phyloP scores from a whole-genome alignment of 495 filamentous ascomycete genomes.

The Penicillium goetzii region DNA sequence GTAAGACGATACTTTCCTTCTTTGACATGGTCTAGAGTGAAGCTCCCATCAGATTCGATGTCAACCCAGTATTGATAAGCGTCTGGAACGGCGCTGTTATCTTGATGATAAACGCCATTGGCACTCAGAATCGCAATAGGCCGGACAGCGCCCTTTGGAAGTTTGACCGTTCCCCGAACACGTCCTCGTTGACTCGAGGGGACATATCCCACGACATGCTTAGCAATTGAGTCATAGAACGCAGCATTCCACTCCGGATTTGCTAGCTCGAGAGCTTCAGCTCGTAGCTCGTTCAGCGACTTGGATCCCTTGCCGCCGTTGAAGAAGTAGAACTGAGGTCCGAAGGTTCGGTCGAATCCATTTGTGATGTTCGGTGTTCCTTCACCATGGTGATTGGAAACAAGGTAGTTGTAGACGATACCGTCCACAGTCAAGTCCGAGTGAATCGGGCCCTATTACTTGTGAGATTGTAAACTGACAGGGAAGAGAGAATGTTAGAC shows the following conservation, averaged over 20 bases:
- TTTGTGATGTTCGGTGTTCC: constrained; percentile 60
- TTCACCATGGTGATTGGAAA: constrained; percentile 61
- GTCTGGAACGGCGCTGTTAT: constrained; percentile 52
- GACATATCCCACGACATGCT: constrained; percentile 56
- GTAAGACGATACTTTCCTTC: constrained; percentile 59
- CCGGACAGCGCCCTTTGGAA: constrained; percentile 48
- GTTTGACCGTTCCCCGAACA: constrained; percentile 46
- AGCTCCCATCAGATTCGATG: constrained; percentile 48
- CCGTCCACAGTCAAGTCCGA: constrained; percentile 61
- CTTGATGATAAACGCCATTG: constrained; percentile 58
- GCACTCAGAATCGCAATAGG: constrained; percentile 57
- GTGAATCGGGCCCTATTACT: constrained; percentile 51
- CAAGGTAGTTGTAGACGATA: constrained; percentile 58
- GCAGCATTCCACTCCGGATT: constrained; percentile 53
- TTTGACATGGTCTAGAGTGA: constrained; percentile 52
- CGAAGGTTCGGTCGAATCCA: constrained; percentile 61
- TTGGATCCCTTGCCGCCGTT: constrained; percentile 51
- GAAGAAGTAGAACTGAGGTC: constrained; percentile 61
- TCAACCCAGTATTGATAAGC: constrained; percentile 63
- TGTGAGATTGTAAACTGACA: neutral
- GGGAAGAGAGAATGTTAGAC: neutral
- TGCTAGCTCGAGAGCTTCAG: constrained; percentile 51
- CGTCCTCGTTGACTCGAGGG: constrained; percentile 47
- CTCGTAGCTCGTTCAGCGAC: constrained; percentile 45
- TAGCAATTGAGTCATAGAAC: constrained; percentile 61